Conservation (phyloP, 441 rosid genomes). For the California macrophylla region DNA sequence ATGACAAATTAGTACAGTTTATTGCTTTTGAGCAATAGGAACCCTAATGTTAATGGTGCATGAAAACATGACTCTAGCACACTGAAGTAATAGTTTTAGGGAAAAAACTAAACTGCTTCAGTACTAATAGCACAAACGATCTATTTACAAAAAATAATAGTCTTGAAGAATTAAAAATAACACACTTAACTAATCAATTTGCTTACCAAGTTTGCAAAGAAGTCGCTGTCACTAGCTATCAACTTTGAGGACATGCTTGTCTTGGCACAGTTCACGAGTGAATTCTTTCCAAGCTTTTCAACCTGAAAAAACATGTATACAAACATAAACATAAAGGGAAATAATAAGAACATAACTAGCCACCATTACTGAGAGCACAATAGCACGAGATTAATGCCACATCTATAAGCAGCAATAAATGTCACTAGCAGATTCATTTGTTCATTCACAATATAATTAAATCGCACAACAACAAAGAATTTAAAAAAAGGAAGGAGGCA, state of each 20-base stretch:
- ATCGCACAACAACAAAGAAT: neutral
- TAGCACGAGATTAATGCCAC: neutral
- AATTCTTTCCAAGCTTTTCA: conserved; percentile 90
- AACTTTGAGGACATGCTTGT: conserved; percentile 98
- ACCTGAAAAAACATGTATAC: conserved; percentile 33
- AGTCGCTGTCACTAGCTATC: conserved; percentile 82
- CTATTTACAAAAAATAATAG: neutral
- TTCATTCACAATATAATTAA: neutral
- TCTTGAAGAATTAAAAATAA: neutral
- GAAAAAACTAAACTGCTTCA: neutral
- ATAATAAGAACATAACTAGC: neutral
- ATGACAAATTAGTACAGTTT: neutral
- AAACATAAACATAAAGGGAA: neutral
- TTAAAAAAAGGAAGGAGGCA: neutral
- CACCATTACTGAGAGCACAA: neutral
- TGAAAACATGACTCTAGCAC: neutral
- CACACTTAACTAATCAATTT: neutral
- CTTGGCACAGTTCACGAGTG: conserved; percentile 86
- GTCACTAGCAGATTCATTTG: neutral
- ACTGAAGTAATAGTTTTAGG: neutral
- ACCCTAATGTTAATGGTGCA: neutral
- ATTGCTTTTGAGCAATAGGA: neutral
- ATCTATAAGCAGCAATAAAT: neutral
- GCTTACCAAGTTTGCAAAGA: conserved; percentile 83
- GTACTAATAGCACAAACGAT: neutral